These are phyloP conservation scores for Amylocystis lapponica DNA, from an alignment of 768 basidiomycete species.

Conservation along the genomic window DNA sequence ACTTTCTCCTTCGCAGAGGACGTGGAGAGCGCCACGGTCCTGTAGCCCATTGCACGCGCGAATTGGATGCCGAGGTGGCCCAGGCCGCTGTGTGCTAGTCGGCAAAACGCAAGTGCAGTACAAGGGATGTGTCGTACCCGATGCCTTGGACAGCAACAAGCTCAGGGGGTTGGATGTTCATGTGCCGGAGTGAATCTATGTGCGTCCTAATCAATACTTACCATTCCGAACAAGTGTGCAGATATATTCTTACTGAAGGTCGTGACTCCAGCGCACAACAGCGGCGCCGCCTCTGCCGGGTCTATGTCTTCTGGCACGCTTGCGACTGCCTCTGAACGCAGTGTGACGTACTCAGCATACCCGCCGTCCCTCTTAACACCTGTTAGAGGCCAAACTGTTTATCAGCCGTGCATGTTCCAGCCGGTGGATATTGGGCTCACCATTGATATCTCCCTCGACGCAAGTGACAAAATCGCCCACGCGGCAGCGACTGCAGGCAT, in stretches of 20 bases:
- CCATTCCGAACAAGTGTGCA: neutral
- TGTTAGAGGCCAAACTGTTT: neutral
- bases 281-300: conserved; percentile 23
- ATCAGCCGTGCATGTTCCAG: neutral
- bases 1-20: conserved; percentile 25
- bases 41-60: conserved; percentile 30
- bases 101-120: neutral
- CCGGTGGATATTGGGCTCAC: conserved; percentile 1
- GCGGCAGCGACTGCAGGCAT: conserved; percentile 19
- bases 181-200: conserved; percentile 22
- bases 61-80: conserved; percentile 32
- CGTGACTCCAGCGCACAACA: conserved; percentile 33
- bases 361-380: conserved; percentile 23
- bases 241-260: conserved; percentile 36
- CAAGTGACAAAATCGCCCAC: conserved; percentile 23
- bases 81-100: conserved; percentile 13
- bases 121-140: conserved; percentile 11
- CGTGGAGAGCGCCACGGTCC: conserved; percentile 29
- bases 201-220: conserved; percentile 25
- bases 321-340: conserved; percentile 21
- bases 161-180: conserved; percentile 27
- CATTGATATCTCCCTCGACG: conserved; percentile 16
- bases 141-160: conserved; percentile 35
- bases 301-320: conserved; percentile 19
- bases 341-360: conserved; percentile 23